These are phyloP conservation scores for Diddensiella santjacobensis DNA, from an alignment of 805 yeast species.

Conservation along the genomic window DNA sequence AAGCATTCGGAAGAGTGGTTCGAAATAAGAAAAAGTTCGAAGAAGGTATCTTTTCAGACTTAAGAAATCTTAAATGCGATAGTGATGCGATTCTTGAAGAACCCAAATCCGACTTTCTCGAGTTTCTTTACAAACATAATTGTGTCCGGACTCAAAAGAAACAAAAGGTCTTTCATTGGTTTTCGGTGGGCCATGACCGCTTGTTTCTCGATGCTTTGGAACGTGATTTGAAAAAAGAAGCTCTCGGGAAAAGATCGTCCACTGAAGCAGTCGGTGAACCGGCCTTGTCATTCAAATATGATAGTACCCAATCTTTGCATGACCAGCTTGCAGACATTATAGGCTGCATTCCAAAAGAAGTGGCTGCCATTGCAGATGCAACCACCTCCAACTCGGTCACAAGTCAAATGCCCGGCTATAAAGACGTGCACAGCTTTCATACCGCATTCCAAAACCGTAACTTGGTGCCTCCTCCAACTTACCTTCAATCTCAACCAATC, in stretches of 20 bases:
- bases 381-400: constrained; percentile 20
- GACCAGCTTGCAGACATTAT: constrained; percentile 34
- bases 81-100: constrained; percentile 82
- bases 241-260: constrained; percentile 54
- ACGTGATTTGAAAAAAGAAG: constrained; percentile 81
- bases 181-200: constrained; percentile 89
- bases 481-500: constrained; percentile 6
- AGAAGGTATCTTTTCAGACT: constrained; percentile 91
- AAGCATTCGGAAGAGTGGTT: constrained; percentile 83
- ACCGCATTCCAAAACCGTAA: constrained; percentile 3
- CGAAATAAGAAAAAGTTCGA: constrained; percentile 89
- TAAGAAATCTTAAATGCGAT: constrained; percentile 76
- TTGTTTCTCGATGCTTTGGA: constrained; percentile 91
- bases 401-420: neutral
- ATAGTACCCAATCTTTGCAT: constrained; percentile 37
- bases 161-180: constrained; percentile 96
- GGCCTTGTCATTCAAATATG: constrained; percentile 69
- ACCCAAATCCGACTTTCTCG: constrained; percentile 80
- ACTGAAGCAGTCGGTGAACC: constrained; percentile 75
- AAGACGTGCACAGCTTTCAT: constrained; percentile 1
- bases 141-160: constrained; percentile 93
- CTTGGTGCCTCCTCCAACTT: constrained; percentile 5
- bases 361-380: constrained; percentile 32
- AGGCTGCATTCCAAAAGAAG: constrained; percentile 26
- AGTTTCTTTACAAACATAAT: constrained; percentile 76